phyloP scores from a whole-genome alignment of 2,329 filamentous ascomycete species.

The Emergomyces pasteurianus region DNA sequence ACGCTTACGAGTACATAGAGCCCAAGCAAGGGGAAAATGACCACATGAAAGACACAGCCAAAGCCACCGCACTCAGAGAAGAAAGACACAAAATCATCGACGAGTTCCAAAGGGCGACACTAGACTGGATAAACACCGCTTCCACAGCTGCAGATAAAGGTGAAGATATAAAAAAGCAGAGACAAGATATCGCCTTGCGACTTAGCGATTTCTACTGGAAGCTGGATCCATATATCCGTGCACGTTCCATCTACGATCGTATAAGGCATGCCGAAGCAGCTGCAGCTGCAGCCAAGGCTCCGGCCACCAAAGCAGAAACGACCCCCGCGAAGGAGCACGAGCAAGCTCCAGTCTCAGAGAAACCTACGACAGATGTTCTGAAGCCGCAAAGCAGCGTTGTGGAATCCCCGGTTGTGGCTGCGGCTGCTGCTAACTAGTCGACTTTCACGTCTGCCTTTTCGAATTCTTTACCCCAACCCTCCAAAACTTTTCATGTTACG shows the following conservation, averaged over 20 bases:
- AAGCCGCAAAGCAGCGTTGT: neutral
- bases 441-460: neutral
- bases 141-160: slow-evolving; percentile 35
- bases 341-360: neutral
- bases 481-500: neutral
- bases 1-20: slow-evolving; percentile 72
- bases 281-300: neutral
- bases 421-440: neutral
- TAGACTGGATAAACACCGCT: slow-evolving; percentile 57
- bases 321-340: neutral
- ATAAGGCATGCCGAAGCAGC: slow-evolving; percentile 19
- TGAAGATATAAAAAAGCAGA: slow-evolving; percentile 42
- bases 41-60: slow-evolving; percentile 54
- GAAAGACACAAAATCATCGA: slow-evolving; percentile 55
- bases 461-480: neutral
- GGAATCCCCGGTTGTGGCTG: neutral
- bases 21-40: slow-evolving; percentile 65
- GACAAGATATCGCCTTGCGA: slow-evolving; percentile 49
- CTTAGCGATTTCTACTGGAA: slow-evolving; percentile 74
- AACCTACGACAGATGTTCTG: neutral
- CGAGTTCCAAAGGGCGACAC: slow-evolving; percentile 61
- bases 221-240: slow-evolving; percentile 75
- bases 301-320: neutral
- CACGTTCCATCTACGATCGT: slow-evolving; percentile 75
- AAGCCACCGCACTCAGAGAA: slow-evolving; percentile 50